Evolutionary conservation across 352 stramenopile genomes (phyloP), one percentile per base, ranked within the genome.

Genomic region (Pythium insidiosum): DNA sequence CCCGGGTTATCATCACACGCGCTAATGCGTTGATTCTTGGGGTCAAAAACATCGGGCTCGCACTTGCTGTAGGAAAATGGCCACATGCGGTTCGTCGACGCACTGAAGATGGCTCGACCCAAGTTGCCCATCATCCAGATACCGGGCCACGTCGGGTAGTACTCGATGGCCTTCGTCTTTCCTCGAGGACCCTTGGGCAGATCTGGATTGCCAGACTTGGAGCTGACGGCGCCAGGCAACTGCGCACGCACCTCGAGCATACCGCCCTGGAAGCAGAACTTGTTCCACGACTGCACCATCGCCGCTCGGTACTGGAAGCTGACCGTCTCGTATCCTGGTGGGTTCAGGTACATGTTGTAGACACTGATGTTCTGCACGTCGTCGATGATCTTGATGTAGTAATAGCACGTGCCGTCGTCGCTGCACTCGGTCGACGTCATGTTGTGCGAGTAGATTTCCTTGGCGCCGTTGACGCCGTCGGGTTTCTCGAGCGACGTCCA

Each of bases 401-500:
- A 62, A 51, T 75, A 78, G 53, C 69, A 79, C 18, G 54, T 79
- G 40, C 42, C 57, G 49, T 68, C 56, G 16, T 42, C 50, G 13
- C 73, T 64, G 36, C 67, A 79, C 31, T 70, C 73, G 13, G 69
- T 78, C 15, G 53, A 75, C 15, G 66, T 69, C 58, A 92, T 95
- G 21, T 73, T 84, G 44, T 80, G 78, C 37, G 88, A 89, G 66
- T 98, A 98, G 52, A 96, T 88, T 34, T 97, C 85, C 23, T 97
- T 63, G 2, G 88, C 88, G 11, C 68, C 72, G 39, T 94, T 94
- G 15, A 86, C 90, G 49, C 88, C 88, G 53, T 97, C 89, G 39
- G 96, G 95, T 51, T 97, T 97, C 35, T 97, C 66, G 26, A 96
- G 68, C 3, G 89, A 85, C n/a, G 88, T 97, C 89, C 89, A 98